Evolutionary conservation across 1,284 basidiomycete species (phyloP).

Genomic region (Sporisorium reilianum): DNA sequence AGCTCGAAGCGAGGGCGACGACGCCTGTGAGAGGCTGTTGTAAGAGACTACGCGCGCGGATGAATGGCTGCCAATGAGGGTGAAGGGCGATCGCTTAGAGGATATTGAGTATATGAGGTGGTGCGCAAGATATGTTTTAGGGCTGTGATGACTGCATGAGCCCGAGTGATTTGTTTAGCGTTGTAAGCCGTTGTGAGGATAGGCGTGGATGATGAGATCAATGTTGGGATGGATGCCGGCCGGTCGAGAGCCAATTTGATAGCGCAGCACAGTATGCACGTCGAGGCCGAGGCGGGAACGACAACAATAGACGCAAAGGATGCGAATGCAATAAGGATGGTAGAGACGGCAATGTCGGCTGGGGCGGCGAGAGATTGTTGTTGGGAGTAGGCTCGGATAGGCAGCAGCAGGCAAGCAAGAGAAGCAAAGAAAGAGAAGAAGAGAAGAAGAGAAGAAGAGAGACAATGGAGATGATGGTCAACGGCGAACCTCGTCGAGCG

Average conservation of each 20-base stretch:
- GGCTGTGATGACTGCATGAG: constrained; percentile 2
- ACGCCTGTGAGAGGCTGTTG: constrained; percentile 1
- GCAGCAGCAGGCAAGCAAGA: not conserved
- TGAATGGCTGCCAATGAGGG: not conserved
- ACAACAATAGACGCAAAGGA: constrained; percentile 2
- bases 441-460: not conserved
- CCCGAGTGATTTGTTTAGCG: no score
- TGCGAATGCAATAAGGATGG: constrained; percentile 1
- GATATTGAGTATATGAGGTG: no score
- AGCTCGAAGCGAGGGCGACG: constrained; percentile 14
- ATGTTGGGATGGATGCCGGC: no score
- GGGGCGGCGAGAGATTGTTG: not conserved
- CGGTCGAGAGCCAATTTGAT: not conserved
- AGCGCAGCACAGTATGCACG: not conserved
- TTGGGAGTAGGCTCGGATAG: not conserved
- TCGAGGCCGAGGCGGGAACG: not conserved
- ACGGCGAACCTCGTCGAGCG: no score
- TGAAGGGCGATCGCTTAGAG: not conserved
- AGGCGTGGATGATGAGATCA: not conserved
- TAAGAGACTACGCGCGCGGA: not conserved
- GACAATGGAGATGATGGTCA: not conserved
- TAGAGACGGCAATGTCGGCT: constrained; percentile 6
- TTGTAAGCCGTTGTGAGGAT: not conserved
- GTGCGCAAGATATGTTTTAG: no score
- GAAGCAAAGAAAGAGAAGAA: not conserved